Evolutionary conservation across 106 monocot species (phyloP).

Genomic region (Hemerocallis citrina): DNA sequence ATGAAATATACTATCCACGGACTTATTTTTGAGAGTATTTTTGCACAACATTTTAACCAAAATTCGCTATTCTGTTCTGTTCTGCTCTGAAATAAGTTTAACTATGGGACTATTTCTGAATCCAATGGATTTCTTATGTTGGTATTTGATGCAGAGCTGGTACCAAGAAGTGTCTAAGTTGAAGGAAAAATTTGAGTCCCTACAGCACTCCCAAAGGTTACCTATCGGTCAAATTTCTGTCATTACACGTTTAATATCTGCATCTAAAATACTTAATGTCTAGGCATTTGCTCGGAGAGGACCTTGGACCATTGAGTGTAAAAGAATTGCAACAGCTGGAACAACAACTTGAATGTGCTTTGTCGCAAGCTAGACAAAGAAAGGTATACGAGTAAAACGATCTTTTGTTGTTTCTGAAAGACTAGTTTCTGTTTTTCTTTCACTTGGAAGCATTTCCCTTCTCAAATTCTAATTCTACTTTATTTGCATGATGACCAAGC

Average conservation of each 20-base stretch:
- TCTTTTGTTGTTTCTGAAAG: not conserved
- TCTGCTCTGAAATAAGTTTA: too few relatives aligned
- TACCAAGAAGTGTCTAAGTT: constrained; percentile 73
- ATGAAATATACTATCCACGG: too few relatives aligned
- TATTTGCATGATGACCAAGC: too few relatives aligned
- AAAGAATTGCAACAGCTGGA: constrained; percentile 85
- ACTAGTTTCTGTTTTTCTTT: not conserved
- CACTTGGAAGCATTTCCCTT: too few relatives aligned
- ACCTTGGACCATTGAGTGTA: constrained; percentile 82
- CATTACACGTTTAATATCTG: not conserved
- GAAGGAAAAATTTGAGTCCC: constrained; percentile 68
- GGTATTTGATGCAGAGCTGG: constrained; percentile 41
- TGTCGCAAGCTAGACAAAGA: constrained; percentile 71
- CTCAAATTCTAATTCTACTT: too few relatives aligned
- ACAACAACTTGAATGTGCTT: constrained; percentile 65
- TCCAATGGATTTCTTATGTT: not conserved
- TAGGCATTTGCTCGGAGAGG: constrained; percentile 86
- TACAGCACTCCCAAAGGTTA: constrained; percentile 70
- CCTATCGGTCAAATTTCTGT: not conserved
- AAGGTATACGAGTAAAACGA: constrained; percentile 38
- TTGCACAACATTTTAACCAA: too few relatives aligned
- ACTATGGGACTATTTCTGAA: too few relatives aligned
- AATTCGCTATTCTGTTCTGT: too few relatives aligned
- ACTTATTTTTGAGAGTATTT: too few relatives aligned
- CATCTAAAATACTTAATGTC: not conserved